Conservation (phyloP, 345 rosid species). For the Populus pruinosa region DNA sequence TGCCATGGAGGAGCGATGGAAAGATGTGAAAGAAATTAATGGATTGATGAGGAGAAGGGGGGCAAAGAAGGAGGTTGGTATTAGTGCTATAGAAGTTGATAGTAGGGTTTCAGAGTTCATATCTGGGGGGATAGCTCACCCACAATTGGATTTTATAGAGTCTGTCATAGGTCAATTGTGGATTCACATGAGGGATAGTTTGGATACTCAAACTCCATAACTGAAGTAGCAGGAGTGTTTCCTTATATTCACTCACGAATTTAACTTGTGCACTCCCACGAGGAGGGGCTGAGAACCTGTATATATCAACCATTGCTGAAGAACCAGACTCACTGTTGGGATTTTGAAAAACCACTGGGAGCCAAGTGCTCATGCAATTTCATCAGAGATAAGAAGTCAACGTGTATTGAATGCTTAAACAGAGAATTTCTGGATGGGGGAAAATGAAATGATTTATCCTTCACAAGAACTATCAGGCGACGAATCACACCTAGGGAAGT, state of each 20-base stretch:
- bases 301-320: not conserved
- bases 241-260: not conserved
- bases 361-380: constrained; percentile 87
- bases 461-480: not conserved
- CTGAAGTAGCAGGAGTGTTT: not conserved
- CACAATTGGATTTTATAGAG: constrained; percentile 30
- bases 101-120: constrained; percentile 53
- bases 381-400: constrained; percentile 10
- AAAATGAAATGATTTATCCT: not conserved
- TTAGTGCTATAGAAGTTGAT: constrained; percentile 61
- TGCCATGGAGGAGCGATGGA: constrained; percentile 61
- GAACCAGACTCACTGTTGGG: constrained; percentile 59
- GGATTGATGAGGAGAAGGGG: constrained; percentile 56
- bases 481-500: not conserved
- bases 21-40: constrained; percentile 50
- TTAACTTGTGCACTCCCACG: not conserved
- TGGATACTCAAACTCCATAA: not conserved
- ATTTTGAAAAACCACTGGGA: constrained; percentile 73
- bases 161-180: constrained; percentile 37
- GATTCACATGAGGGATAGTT: constrained; percentile 40
- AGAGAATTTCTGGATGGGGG: not conserved
- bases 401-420: not conserved
- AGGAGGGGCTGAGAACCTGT: not conserved
- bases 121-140: constrained; percentile 54
- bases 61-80: constrained; percentile 63